Evolutionary conservation across 1,284 basidiomycete genomes (phyloP), one percentile per base, ranked within the genome.

Genomic region (Sutorius eximius): DNA sequence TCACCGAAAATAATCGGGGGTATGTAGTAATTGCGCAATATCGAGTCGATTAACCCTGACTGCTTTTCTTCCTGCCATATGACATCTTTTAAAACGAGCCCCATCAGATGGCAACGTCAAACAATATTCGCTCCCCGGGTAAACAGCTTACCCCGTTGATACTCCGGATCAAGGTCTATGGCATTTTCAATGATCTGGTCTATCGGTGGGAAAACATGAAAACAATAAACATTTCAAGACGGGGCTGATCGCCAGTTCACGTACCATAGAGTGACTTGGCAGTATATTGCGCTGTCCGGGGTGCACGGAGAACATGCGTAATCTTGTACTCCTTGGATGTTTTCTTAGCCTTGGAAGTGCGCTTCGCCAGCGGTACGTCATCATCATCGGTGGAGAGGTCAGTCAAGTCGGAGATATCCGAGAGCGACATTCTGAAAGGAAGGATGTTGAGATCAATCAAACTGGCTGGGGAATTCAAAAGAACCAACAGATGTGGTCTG

Each of bases 11-110:
- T 79, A 46, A 83, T 70, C 0, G 80, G 79, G 11, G 80, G 82
- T 13, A 82, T 74, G 52, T 82, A 83, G 61, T 77, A 83, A 61
- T 82, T 82, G 40, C 78, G 75, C 45, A 82, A 74, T 27, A 83
- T 69, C 0, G 81, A 83, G 56, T 83, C 82, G 43, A 82, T 80
- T 22, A 82, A 66, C 24, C 77, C 78, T 13, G 73, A 71, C 32
- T 79, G 77, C 56, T 78, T 78, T 49, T 66, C 60, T 49, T 76
- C 75, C 5, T 69, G 60, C 77, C 77, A 82, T 8, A 82, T 81
- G 15, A 83, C 68, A 54, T 79, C 81, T 82, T 49, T 52, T 6
- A 3, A n/a, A 40, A 44, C 5, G 18, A 38, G 20, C 15, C 2
- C 20, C 11, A 15, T 62, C 22, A 66, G 48, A 53, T 50, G 15